Percentiles rank a stretch among this genome's conserved stretches.
Evolutionary conservation across 2,329 filamentous ascomycete species (phyloP).

Genomic region (Fusarium fujikuroi): DNA sequence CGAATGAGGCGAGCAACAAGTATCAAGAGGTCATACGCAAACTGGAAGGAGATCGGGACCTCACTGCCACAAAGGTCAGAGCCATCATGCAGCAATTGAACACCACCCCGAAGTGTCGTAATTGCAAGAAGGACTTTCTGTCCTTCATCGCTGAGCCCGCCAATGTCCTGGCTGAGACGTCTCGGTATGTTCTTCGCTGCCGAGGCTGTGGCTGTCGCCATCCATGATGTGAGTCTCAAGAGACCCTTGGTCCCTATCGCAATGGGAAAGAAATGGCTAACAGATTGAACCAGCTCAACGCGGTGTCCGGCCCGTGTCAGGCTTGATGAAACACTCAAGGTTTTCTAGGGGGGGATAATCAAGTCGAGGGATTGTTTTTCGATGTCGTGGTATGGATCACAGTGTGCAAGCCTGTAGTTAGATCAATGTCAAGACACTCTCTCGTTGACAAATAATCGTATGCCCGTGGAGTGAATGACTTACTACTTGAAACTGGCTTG

Average conservation of each 20-base stretch:
- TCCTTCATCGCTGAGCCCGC: background rate
- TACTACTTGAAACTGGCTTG: no score
- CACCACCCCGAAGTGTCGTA: background rate
- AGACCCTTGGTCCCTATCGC: background rate
- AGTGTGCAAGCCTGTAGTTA: no score
- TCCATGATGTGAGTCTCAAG: background rate
- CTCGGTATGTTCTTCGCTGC: background rate
- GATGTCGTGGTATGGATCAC: rapidly evolving
- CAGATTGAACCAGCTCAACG: rapidly evolving
- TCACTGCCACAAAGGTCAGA: background rate
- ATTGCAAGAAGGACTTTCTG: background rate
- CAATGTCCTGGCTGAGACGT: rapidly evolving
- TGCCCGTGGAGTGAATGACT: no score
- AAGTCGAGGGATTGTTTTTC: background rate
- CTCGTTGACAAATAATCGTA: rapidly evolving
- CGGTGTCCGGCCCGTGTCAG: rapidly evolving
- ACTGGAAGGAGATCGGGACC: rapidly evolving
- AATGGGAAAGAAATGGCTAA: rapidly evolving
- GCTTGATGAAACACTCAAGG: rapidly evolving
- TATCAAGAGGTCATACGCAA: rapidly evolving
- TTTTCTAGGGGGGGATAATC: rapidly evolving
- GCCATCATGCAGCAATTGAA: background rate
- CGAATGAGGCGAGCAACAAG: no score
- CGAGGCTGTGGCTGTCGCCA: background rate
- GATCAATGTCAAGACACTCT: rapidly evolving